Base-by-base conservation (phyloP, 2,329 filamentous ascomycete genomes). In the Xylariomycetidae sp. region DNA sequence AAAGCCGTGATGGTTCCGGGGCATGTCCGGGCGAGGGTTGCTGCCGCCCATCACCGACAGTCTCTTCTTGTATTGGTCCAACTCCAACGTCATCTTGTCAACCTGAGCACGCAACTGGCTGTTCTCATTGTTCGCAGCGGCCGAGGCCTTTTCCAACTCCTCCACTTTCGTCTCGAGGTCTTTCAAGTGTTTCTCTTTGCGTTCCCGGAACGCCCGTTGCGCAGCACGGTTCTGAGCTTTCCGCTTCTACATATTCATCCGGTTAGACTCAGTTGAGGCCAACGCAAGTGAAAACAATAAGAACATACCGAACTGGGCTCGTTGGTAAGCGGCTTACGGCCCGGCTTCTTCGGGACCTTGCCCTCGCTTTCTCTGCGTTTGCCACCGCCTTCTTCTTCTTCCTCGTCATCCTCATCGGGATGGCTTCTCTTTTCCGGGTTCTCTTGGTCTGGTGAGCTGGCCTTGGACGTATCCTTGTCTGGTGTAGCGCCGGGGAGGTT, bases 211-310 rank as follows among this genome's bases (percentile, higher is more conserved):
- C 6, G 89, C 89, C 38, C 89, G 78, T 61, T 95, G 89, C 4
- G 89, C 89, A 9, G 89, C 89, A 47, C 89, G 78, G 48, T 95
- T 95, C 56, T 95, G 89, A 8, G 92, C 92, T 66, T 98, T 98
- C 50, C 88, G 82, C 65, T 94, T 93, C 87, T 94, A 52, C 29
- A 43, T n/a, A n/a, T n/a, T n/a, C n/a, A n/a, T n/a, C n/a, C n/a
- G n/a, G n/a, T n/a, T n/a, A n/a, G n/a, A n/a, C n/a, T n/a, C n/a
- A n/a, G n/a, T n/a, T n/a, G n/a, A n/a, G n/a, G n/a, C n/a, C n/a
- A n/a, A n/a, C n/a, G n/a, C n/a, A n/a, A n/a, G n/a, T n/a, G n/a
- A n/a, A 8, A 19, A 15, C 23, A 27, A n/a, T 35, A 35, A 37
- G 29, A 29, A 77, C 89, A 68, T 79, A 96, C 90, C 47, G 89